A percentile compares a stretch with the other conserved stretches of the same genome.
Evolutionary conservation across 495 filamentous ascomycete species (phyloP).

Genomic region (Hypoxylon cercidicola): DNA sequence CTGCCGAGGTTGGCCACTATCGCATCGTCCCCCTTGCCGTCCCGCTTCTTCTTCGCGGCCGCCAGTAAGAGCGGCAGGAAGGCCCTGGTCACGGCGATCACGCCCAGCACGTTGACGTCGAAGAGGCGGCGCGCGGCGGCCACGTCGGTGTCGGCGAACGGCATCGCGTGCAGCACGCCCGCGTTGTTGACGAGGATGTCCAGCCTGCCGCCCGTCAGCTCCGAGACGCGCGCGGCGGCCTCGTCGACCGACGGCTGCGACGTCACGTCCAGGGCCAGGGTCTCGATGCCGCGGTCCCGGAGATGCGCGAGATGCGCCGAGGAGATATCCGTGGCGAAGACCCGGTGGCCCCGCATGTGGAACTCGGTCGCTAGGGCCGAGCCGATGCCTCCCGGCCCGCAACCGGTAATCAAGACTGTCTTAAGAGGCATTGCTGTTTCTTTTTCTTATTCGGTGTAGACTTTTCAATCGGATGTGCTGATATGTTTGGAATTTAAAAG

Average conservation of each 20-base stretch:
- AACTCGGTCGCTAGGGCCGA: slow-evolving; percentile 64
- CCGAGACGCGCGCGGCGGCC: slow-evolving; percentile 41
- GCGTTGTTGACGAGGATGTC: slow-evolving; percentile 69
- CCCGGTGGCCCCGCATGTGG: slow-evolving; percentile 57
- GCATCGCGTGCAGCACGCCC: slow-evolving; percentile 54
- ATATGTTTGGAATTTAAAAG: too few relatives aligned
- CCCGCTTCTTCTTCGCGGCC: slow-evolving; percentile 24
- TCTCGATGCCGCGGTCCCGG: slow-evolving; percentile 52
- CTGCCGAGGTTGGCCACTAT: slow-evolving; percentile 62
- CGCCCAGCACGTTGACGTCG: slow-evolving; percentile 65
- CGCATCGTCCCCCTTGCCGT: slow-evolving; percentile 44
- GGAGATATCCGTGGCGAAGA: slow-evolving; percentile 66
- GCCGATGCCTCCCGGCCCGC: slow-evolving; percentile 63
- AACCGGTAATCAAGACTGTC: slow-evolving; percentile 58
- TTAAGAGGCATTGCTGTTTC: slow-evolving; percentile 22
- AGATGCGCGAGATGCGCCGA: slow-evolving; percentile 48
- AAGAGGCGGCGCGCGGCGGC: slow-evolving; percentile 57
- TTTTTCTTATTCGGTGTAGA: neutral
- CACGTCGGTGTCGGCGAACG: slow-evolving; percentile 60
- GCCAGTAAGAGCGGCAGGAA: slow-evolving; percentile 63
- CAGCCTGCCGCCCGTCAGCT: slow-evolving; percentile 50
- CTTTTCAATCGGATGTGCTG: too few relatives aligned
- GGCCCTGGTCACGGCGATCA: slow-evolving; percentile 61
- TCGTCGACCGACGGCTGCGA: slow-evolving; percentile 48
- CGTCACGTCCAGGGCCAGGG: slow-evolving; percentile 60